A percentile compares a stretch with the other conserved stretches of the same genome.
Conservation (phyloP, 2,329 filamentous ascomycete genomes). For the Fusarium chuoi region DNA sequence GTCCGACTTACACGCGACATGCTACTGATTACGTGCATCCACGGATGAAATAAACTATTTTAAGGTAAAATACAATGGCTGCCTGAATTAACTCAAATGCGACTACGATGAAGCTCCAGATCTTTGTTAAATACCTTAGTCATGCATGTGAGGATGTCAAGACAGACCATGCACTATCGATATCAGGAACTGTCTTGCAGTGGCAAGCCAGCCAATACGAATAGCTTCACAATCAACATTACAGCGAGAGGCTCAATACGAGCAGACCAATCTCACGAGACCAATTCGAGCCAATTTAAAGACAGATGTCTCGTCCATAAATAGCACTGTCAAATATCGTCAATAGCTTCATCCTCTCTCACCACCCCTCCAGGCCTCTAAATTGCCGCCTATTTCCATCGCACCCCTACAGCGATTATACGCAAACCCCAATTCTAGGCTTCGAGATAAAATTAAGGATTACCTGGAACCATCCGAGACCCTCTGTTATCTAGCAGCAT, state of each 20-base stretch:
- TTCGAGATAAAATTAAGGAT: conserved; percentile 10
- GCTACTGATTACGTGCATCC: background rate
- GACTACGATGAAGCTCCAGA: background rate
- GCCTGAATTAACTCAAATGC: background rate
- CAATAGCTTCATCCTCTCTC: background rate
- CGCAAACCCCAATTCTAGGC: conserved; percentile 6
- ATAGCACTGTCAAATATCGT: background rate
- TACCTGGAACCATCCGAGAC: background rate
- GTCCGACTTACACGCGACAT: conserved; percentile 37
- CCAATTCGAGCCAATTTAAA: background rate
- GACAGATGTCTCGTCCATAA: background rate
- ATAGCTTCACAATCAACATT: background rate
- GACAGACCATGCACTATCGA: no score
- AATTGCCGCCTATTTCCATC: background rate
- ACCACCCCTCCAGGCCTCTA: background rate
- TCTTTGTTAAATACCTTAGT: background rate
- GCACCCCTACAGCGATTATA: background rate
- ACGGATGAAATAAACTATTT: background rate
- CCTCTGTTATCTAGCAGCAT: background rate
- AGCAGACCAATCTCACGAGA: background rate
- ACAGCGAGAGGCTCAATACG: background rate
- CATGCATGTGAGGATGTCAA: no score
- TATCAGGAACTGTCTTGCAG: no score
- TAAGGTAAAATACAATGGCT: background rate
- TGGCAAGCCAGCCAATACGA: background rate